A percentile compares a stretch with the other conserved stretches of the same genome.
phyloP scores from a whole-genome alignment of 495 filamentous ascomycete species.

The Annulohypoxylon bovei region DNA sequence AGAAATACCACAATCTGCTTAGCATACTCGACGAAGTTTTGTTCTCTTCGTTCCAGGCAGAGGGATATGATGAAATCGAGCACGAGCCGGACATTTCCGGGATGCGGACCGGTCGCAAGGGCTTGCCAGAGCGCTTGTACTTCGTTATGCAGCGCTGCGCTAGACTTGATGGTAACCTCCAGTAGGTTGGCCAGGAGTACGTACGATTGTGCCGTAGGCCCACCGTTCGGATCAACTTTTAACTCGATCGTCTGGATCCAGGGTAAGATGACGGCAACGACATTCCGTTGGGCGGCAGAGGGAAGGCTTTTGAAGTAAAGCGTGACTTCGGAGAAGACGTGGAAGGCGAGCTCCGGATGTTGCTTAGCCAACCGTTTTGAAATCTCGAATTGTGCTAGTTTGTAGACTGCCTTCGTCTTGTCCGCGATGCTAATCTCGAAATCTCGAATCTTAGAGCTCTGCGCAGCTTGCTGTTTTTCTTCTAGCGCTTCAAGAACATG shows the following conservation, averaged over 20 bases:
- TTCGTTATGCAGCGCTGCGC: slow-evolving; percentile 89
- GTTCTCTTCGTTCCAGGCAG: slow-evolving; percentile 91
- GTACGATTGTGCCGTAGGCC: slow-evolving; percentile 88
- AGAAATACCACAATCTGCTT: slow-evolving; percentile 98
- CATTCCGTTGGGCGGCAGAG: slow-evolving; percentile 84
- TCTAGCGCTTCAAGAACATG: slow-evolving; percentile 85
- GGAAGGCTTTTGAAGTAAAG: slow-evolving; percentile 87
- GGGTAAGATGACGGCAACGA: slow-evolving; percentile 91
- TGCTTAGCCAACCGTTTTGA: slow-evolving; percentile 89
- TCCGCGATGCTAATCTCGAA: slow-evolving; percentile 98
- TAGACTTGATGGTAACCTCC: slow-evolving; percentile 93
- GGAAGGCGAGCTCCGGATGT: slow-evolving; percentile 87
- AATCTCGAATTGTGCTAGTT: slow-evolving; percentile 94
- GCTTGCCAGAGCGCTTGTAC: slow-evolving; percentile 98
- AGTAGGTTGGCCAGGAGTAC: slow-evolving; percentile 96
- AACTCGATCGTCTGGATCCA: slow-evolving; percentile 97
- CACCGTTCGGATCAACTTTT: slow-evolving; percentile 92
- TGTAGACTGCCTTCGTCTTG: slow-evolving; percentile 97
- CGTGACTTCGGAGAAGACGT: slow-evolving; percentile 94
- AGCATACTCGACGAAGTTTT: slow-evolving; percentile 96
- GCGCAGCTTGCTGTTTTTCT: slow-evolving; percentile 73
- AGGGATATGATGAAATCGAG: slow-evolving; percentile 95
- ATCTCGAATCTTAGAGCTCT: slow-evolving; percentile 90
- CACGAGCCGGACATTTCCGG: slow-evolving; percentile 93
- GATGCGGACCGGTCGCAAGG: slow-evolving; percentile 89